Percentiles rank a stretch among this genome's conserved stretches.
Evolutionary conservation across 2,329 filamentous ascomycete species (phyloP).

Genomic region (Nigrospora sphaerica): DNA sequence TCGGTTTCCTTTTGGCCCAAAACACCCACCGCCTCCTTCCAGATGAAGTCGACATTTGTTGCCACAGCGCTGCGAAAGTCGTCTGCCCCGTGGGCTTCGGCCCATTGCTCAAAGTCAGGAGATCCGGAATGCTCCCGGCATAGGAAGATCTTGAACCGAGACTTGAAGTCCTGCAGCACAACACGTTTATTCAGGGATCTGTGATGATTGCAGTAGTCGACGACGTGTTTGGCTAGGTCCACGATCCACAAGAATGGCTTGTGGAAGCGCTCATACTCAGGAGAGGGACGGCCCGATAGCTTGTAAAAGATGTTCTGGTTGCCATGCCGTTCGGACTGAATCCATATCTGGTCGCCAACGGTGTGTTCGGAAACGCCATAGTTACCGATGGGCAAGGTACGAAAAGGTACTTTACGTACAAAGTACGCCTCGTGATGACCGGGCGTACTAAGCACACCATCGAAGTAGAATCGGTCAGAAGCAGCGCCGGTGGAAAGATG

Average conservation of each 20-base stretch:
- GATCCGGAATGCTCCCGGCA: slow-evolving; percentile 31
- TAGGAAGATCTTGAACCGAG: slow-evolving; percentile 53
- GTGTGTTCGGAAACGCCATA: slow-evolving; percentile 46
- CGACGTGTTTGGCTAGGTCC: slow-evolving; percentile 61
- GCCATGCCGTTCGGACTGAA: slow-evolving; percentile 45
- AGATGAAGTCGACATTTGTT: slow-evolving; percentile 56
- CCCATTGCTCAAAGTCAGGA: slow-evolving; percentile 46
- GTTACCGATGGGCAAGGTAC: slow-evolving; percentile 55
- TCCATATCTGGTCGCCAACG: slow-evolving; percentile 52
- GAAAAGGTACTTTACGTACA: slow-evolving; percentile 50
- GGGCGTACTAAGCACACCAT: slow-evolving; percentile 49
- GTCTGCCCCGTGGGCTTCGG: slow-evolving; percentile 29
- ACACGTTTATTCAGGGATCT: slow-evolving; percentile 27
- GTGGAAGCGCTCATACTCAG: slow-evolving; percentile 57
- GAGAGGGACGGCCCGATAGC: slow-evolving; percentile 41
- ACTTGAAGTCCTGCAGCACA: slow-evolving; percentile 48
- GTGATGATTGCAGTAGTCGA: slow-evolving; percentile 53
- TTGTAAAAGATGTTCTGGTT: slow-evolving; percentile 54
- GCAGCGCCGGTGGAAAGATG: slow-evolving; percentile 34
- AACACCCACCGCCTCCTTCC: slow-evolving; percentile 54
- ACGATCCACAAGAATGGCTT: slow-evolving; percentile 63
- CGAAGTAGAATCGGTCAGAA: slow-evolving; percentile 40
- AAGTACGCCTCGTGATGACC: slow-evolving; percentile 28
- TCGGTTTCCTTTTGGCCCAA: slow-evolving; percentile 16
- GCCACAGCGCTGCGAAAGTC: slow-evolving; percentile 60